Conservation (phyloP, 257 asterid species). For the Gynochthodes officinalis region DNA sequence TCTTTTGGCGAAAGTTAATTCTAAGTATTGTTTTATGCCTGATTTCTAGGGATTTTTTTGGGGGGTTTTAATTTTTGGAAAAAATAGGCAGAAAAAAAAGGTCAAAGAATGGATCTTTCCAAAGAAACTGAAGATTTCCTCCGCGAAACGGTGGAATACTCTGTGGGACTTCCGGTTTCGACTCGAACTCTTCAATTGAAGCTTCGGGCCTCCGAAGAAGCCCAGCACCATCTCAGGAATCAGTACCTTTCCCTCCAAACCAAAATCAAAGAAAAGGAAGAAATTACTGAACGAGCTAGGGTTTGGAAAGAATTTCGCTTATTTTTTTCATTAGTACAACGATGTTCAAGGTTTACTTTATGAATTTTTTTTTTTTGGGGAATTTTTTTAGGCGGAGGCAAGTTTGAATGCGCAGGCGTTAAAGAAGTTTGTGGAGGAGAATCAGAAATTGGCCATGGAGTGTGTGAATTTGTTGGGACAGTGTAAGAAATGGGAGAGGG, state of each 20-base stretch:
- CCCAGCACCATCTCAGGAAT: slow-evolving; percentile 40
- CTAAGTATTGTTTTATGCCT: neutral
- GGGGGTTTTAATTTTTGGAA: neutral
- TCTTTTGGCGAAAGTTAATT: neutral
- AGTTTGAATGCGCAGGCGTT: slow-evolving; percentile 85
- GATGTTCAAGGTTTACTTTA: neutral
- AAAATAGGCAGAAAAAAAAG: neutral
- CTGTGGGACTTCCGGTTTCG: slow-evolving; percentile 71
- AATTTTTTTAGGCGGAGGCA: slow-evolving; percentile 64
- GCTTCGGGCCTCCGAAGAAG: slow-evolving; percentile 64
- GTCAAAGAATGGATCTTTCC: slow-evolving; percentile 64
- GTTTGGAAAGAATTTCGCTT: slow-evolving; percentile 31
- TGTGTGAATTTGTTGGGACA: slow-evolving; percentile 63
- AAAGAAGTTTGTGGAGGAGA: slow-evolving; percentile 94
- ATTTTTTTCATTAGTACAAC: neutral
- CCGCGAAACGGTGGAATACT: slow-evolving; percentile 67
- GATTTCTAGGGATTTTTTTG: neutral
- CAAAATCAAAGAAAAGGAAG: slow-evolving; percentile 71
- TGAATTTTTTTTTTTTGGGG: slow-evolving; percentile 5
- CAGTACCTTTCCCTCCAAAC: slow-evolving; percentile 55
- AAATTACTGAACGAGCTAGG: slow-evolving; percentile 64
- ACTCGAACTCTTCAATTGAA: slow-evolving; percentile 53
- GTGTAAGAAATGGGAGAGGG: slow-evolving; percentile 86
- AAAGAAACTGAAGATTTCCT: slow-evolving; percentile 76
- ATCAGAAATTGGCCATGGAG: slow-evolving; percentile 76